phyloP scores from a whole-genome alignment of 2,329 filamentous ascomycete species.

The Hypoxylon sp. region DNA sequence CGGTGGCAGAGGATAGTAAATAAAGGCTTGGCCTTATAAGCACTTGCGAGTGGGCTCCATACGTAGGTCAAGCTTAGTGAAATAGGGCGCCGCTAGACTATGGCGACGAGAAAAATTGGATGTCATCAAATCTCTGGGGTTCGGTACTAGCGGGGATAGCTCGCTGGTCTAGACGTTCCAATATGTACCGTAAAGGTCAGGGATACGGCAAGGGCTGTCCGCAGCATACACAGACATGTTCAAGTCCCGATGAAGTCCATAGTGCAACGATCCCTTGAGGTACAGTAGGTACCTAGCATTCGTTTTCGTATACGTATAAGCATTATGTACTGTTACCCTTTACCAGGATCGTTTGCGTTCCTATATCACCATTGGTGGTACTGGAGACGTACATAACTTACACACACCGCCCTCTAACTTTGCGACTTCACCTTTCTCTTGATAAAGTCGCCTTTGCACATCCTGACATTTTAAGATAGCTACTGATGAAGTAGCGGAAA shows the following conservation, averaged over 20 bases:
- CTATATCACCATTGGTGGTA: slow-evolving; percentile 6
- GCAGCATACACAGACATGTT: neutral
- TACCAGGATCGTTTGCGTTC: neutral
- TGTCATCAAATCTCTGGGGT: slow-evolving; percentile 3
- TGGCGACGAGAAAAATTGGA: neutral
- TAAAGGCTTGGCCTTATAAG: slow-evolving; percentile 8
- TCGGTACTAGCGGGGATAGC: slow-evolving; percentile 1
- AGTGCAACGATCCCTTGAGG: neutral
- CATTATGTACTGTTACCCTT: neutral
- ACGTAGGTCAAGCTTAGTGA: slow-evolving; percentile 5
- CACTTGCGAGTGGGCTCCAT: neutral
- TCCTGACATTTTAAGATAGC: neutral
- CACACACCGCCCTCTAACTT: slow-evolving; percentile 2
- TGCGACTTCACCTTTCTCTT: neutral
- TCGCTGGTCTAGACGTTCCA: slow-evolving; percentile 2
- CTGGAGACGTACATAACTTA: slow-evolving; percentile 6
- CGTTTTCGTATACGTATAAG: slow-evolving; percentile 26
- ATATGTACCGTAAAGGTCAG: neutral
- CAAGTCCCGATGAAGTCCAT: neutral
- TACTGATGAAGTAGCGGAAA: neutral
- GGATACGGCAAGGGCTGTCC: neutral
- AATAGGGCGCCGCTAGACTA: slow-evolving; percentile 4
- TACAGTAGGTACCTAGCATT: neutral
- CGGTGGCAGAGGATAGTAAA: slow-evolving; percentile 5
- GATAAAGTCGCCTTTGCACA: neutral